phyloP scores from a whole-genome alignment of 306 rosid genomes.

The Ormosia semicastrata region DNA sequence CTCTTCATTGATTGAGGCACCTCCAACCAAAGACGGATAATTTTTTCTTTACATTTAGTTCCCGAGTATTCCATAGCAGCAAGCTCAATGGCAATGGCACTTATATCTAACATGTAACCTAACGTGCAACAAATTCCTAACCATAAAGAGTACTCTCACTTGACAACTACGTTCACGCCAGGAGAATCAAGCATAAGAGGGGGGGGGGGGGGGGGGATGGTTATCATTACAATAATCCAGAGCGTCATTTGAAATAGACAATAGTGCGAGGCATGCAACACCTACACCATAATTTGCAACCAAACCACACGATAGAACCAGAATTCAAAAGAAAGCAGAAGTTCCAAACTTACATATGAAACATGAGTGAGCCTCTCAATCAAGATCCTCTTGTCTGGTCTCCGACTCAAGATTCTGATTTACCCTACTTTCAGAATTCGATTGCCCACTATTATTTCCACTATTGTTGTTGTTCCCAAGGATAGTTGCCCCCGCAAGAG shows the following conservation, averaged over 20 bases:
- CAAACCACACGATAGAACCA: not conserved
- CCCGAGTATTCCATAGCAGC: not conserved
- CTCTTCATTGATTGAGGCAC: not conserved
- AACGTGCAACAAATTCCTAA: slow-evolving; percentile 7
- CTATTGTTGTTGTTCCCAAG: slow-evolving; percentile 36
- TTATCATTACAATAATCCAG: not conserved
- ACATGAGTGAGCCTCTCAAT: slow-evolving; percentile 46
- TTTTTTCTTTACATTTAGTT: not conserved
- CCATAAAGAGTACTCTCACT: not conserved
- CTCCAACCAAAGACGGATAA: not conserved
- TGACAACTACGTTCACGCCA: not conserved
- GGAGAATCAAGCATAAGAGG: not conserved
- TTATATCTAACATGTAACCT: not conserved
- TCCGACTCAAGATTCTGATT: slow-evolving; percentile 64
- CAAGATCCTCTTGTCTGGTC: slow-evolving; percentile 93
- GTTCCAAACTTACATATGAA: slow-evolving; percentile 40
- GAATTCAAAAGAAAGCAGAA: slow-evolving; percentile 17
- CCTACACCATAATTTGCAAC: slow-evolving; percentile 4
- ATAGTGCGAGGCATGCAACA: not conserved
- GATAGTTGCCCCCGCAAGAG: slow-evolving; percentile 67
- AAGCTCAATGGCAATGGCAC: not conserved
- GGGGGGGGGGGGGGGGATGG: not conserved
- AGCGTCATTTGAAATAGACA: not conserved
- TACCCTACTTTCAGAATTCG: slow-evolving; percentile 60
- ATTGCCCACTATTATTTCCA: slow-evolving; percentile 48